Evolutionary conservation across 2,329 filamentous ascomycete species (phyloP), one percentile per base, ranked within the genome.

Genomic region (Remersonia thermophila): DNA sequence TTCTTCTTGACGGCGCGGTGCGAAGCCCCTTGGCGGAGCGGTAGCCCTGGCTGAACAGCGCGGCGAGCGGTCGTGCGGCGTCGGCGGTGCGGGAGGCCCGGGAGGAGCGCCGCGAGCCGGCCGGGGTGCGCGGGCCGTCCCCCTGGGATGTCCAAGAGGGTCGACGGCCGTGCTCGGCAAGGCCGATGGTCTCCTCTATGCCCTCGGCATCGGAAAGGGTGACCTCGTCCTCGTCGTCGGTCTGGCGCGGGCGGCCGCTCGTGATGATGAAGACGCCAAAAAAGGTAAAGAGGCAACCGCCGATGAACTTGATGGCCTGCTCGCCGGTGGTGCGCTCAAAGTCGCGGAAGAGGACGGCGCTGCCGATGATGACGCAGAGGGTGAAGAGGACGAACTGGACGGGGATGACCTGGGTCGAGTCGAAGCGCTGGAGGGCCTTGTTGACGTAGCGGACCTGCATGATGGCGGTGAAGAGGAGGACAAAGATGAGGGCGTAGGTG

Each of bases 381-480:
- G 91, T 98, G 57, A 98, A 98, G 44, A 93, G 73, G 33, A 98
- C 91, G 50, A 98, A 98, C 53, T 98, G 91, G 11, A 91, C 91
- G 0, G 91, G 91, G 44, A 98, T 98, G 48, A 98, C 91, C 56
- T 95, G 86, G 0, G 91, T 98, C 6, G 91, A 94, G 57, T 95
- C 85, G 62, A 96, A 98, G 32, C 83, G 77, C 55, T 95, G 87
- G 35, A 98, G 66, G 1, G 72, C 69, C 47, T 71, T 83, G 62
- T 96, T 98, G 55, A 98, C 73, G 55, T 96, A 98, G 54, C 85
- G 89, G 49, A 98, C 89, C 61, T 98, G 91, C 81, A 96, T 86
- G 41, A 98, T 66, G 6, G 91, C 91, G 1, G 89, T 96, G 31
- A 66, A 71, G 13, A 91, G 67, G 17, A 98, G 70, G 33, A 96